Evolutionary conservation across 768 basidiomycete species (phyloP), one percentile per base, ranked within the genome.

Genomic region (Boletus rubescentipes): DNA sequence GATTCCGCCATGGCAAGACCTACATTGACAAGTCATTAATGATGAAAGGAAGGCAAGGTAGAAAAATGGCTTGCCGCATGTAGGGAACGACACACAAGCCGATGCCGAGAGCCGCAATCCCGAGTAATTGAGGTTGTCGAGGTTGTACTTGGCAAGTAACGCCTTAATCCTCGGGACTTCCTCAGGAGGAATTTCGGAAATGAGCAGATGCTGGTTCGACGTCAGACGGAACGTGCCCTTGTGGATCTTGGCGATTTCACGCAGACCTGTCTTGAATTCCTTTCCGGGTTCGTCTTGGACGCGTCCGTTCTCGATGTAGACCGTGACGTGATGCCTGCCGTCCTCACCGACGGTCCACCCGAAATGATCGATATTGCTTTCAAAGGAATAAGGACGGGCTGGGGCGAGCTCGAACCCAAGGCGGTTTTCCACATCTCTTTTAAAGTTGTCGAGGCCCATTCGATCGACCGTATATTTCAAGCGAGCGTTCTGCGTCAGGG

Each of bases 391-490:
- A 6, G 85, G 78, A 12, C 89, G 86, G 4, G 85, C 83, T 15
- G 93, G 87, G 40, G 74, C 77, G 12, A 99, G 79, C 40, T 76
- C 61, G 68, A 87, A 94, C 15, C 93, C 95, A 15, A 96, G 83
- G 16, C 85, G 87, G 57, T 85, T 81, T 78, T 98, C 96, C 23
- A 98, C 93, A 62, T 93, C 93, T 32, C 79, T 82, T 68, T 87
- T 91, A 82, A 96, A 99, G 47, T 70, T 77, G 42, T 87, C 86
- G 18, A 97, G 77, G 20, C 94, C 93, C 86, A 98, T 90, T 41
- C 93, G 87, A 72, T 99, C 97, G 63, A 99, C 82, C 16, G 97
- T 99, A 74, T 98, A 98, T 75, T 98, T 98, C 54, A 98, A 78
- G 49, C 95, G 88, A 38, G 90, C 92, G 55, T 91, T 93, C 84